Base-by-base conservation (phyloP, 768 basidiomycete species). In the Auriscalpium microsporum region DNA sequence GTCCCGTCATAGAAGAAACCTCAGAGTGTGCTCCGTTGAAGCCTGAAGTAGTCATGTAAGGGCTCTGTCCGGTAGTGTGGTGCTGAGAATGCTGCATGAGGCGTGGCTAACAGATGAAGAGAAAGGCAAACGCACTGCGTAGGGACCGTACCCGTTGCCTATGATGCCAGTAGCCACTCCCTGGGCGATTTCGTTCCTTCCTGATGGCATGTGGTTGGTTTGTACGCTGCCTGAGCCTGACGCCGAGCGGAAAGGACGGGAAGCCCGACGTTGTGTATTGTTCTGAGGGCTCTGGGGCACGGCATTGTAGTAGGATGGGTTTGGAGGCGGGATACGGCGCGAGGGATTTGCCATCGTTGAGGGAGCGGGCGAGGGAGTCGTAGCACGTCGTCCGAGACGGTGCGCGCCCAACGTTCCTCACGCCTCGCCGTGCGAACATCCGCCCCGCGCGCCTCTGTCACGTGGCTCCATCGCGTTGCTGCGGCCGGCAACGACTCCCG, bases 61-160 rank as follows among this genome's bases (percentile, higher is more conserved):
- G 28, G 28, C 28, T 28, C 28, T 28, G 28, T 4, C 28, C 28
- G 28, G 73, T 73, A 42, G 71, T 75, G 36, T 72, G 67, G 28
- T 72, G 67, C 38, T 73, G 51, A 42, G 71, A 81, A 63, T 85
- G 85, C 85, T 86, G 65, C 50, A 49, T 53, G 49, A 19, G 28
- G n/a, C 16, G 21, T 51, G 50, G 52, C 28, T 54, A 48, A 44
- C 37, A 3, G 19, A 21, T 36, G 16, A 11, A n/a, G 17, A 4
- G 16, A 19, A 16, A 8, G 21, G 48, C 9, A 19, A 44, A 63
- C 69, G 52, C 62, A 91, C 90, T n/a, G 88, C 84, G 72, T 92
- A 92, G 23, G 90, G 90, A 10, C 90, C 90, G 74, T 91, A 92
- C 16, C 81, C 83, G 23, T 80, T 79, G 4, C 90, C 90, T 64